Conservation (phyloP, 1,139 yeast genomes). For the Nadsonia commutata region DNA sequence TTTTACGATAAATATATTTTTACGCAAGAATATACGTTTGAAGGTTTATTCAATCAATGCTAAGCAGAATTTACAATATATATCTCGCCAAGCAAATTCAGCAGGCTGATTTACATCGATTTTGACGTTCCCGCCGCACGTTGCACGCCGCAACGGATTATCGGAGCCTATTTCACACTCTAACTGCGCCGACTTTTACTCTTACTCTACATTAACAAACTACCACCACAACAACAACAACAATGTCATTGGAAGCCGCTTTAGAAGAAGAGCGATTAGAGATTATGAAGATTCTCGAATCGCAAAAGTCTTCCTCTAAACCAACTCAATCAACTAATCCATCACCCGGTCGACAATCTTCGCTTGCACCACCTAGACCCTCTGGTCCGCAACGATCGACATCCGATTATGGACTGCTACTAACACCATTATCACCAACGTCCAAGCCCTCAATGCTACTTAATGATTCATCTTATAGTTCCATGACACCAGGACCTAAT, state of each 20-base stretch:
- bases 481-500: not conserved
- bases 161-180: not conserved
- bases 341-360: not conserved
- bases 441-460: not conserved
- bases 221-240: not conserved
- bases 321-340: not conserved
- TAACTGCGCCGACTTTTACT: not conserved
- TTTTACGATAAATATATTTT: too few relatives aligned
- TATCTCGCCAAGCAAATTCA: too few relatives aligned
- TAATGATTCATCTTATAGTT: not conserved
- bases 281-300: not conserved
- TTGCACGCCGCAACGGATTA: too few relatives aligned
- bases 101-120: too few relatives aligned
- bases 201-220: not conserved
- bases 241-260: not conserved
- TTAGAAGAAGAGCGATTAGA: not conserved
- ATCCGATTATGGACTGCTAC: too few relatives aligned
- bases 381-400: too few relatives aligned
- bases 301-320: not conserved
- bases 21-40: too few relatives aligned
- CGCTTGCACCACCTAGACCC: too few relatives aligned
- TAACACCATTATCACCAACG: too few relatives aligned
- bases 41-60: too few relatives aligned
- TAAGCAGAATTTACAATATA: too few relatives aligned
- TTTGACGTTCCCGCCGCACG: too few relatives aligned